phyloP scores from a whole-genome alignment of 768 basidiomycete genomes.

The Mycena galopus region DNA sequence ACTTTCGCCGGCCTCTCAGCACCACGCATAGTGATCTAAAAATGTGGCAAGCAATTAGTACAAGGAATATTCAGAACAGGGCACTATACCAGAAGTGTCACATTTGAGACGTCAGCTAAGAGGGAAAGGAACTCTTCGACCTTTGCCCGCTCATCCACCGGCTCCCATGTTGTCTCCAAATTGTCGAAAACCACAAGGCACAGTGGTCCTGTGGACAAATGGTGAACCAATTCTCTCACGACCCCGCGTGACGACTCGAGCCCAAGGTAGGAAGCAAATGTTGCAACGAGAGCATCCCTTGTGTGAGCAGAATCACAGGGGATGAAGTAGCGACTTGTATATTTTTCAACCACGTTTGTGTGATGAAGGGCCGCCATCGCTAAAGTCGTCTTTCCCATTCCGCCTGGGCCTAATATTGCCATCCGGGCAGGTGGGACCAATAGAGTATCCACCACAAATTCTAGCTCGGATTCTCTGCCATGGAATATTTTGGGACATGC shows the following conservation, averaged over 20 bases:
- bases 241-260: background rate
- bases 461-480: background rate
- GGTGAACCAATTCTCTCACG: background rate
- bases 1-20: constrained; percentile 4
- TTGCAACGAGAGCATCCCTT: background rate
- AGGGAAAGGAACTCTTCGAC: constrained; percentile 4
- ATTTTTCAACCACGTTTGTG: background rate
- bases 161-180: constrained; percentile 18
- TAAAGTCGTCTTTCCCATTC: too few species aligned
- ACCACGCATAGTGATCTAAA: constrained; percentile 20
- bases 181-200: constrained; percentile 14
- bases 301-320: background rate
- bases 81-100: constrained; percentile 12
- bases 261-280: background rate
- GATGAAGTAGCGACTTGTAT: background rate
- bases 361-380: background rate
- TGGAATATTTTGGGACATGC: background rate
- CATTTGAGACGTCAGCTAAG: constrained; percentile 1
- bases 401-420: background rate
- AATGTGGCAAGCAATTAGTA: background rate
- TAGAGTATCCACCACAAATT: background rate
- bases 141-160: background rate
- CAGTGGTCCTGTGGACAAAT: background rate
- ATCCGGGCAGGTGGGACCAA: background rate
- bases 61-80: background rate